Base-by-base conservation (phyloP, 345 rosid genomes). In the Bruguiera parviflora region DNA sequence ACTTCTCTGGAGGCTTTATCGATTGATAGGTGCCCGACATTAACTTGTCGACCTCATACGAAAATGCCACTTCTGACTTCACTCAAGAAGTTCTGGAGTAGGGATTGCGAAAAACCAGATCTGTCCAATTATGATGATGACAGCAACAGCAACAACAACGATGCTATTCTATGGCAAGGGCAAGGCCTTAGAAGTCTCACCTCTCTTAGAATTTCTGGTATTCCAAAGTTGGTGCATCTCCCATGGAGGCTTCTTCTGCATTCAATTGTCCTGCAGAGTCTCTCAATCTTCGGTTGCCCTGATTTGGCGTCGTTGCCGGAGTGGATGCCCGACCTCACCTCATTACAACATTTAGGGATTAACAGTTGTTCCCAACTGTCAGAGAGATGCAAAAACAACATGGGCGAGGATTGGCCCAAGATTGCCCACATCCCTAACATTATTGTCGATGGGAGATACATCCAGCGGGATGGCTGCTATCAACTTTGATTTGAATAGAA, bases 311-410 rank as follows among this genome's bases (percentile, higher is more conserved):
- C 61, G 35, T 52, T 66, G 16, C 71, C 71, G 5, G 63, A 60
- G 5, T 73, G 76, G 71, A 73, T 65, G 21, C 20, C 25, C 58
- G 65, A 71, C 64, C 64, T 71, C 52, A 46, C 69, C 1, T 11
- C 46, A 7, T 33, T 72, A 27, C 21, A 60, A 3, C 1, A 24
- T 7, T 35, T 72, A 61, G 5, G 0, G 6, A 32, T 73, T 25
- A 0, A 0, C 0, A 0, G 15, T 0, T 73, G 71, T 53, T 31
- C 62, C 22, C 46, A 53, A 13, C 58, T 66, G 20, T 21, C 8
- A 25, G 20, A 19, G 53, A 10, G 35, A 60, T 66, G 65, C 31
- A 16, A 29, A 0, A 51, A 35, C 8, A 5, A 31, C 29, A 29
- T 16, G 47, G 66, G 53, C 37, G 64, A 22, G 1, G 66, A 66